Evolutionary conservation across 768 basidiomycete species (phyloP).

Genomic region (Psilocybe tampanensis): DNA sequence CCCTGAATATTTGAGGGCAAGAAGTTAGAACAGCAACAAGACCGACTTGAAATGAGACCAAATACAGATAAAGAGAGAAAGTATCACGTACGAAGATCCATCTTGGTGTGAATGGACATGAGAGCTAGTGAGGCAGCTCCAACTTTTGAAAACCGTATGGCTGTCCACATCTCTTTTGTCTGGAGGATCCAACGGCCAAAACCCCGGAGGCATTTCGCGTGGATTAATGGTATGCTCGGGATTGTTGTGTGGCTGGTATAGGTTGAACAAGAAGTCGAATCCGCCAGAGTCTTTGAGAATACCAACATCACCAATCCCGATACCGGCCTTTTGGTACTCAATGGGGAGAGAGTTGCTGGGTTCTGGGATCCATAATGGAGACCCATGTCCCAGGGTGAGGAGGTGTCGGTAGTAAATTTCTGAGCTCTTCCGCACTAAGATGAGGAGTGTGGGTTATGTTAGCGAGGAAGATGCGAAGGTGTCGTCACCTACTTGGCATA

Average conservation of each 20-base stretch:
- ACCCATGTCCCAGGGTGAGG: conserved; percentile 1
- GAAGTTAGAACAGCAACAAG: no score
- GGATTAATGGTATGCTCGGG: conserved; percentile 2
- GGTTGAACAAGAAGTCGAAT: conserved; percentile 19
- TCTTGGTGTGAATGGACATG: neutral
- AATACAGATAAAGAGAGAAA: neutral
- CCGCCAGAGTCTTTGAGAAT: conserved; percentile 10
- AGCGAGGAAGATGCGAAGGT: no score
- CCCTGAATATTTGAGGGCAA: neutral
- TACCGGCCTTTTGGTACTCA: conserved; percentile 9
- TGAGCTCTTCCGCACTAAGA: neutral
- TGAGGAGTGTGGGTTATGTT: no score
- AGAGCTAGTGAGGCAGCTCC: conserved; percentile 11
- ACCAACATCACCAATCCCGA: conserved; percentile 17
- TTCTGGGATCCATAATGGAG: conserved; percentile 17
- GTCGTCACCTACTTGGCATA: no score
- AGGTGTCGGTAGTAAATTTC: conserved; percentile 14
- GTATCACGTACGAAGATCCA: neutral
- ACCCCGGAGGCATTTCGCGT: conserved; percentile 8
- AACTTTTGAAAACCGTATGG: neutral
- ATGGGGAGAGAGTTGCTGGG: conserved; percentile 10
- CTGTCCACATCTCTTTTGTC: neutral
- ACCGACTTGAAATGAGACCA: no score
- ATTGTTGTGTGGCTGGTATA: neutral
- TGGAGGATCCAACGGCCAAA: neutral